Evolutionary conservation across 2,329 filamentous ascomycete genomes (phyloP), one percentile per base, ranked within the genome.

Genomic region (Didymella glomerata): DNA sequence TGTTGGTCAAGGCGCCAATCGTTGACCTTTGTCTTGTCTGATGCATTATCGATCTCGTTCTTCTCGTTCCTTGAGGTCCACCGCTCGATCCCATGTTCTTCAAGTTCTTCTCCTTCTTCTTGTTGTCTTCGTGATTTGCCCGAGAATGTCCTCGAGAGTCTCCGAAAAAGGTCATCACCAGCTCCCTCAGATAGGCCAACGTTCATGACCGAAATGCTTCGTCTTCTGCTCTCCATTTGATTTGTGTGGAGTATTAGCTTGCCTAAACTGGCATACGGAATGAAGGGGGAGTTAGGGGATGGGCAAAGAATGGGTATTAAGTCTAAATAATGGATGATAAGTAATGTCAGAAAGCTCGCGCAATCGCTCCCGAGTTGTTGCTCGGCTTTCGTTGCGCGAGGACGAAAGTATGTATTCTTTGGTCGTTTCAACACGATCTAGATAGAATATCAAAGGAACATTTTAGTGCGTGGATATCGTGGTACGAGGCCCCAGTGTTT

Each of bases 1-100:
- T 66, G 52, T 20, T 45, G 59, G 11, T 64, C 68, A 9, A 71
- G 57, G 22, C 67, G 63, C 68, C 68, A 71, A 16, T 62, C 54
- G n/a, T 67, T 64, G 36, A 70, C 60, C 16, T 60, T 62, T 3
- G 65, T 68, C 45, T 57, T 68, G 11, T 57, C 57, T 16, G 66
- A 68, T 20, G 50, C 40, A 14, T 51, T 36, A 11, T 59, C 55
- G 6, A 38, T 52, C 40, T 53, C 28, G 20, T 20, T 60, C 44
- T 48, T 36, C 48, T 24, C 32, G 30, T 27, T 59, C 54, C 54
- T 49, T 14, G 56, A 59, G 9, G 56, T 59, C 56, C 56, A 59
- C 4, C 50, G 50, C 32, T 59, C 50, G 13, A 51, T 42, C 4
- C 11, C 47, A 16, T 54, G 34, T 32, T 54, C 50, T 27, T 58